Percentiles rank a stretch among this genome's conserved stretches.
Conservation (phyloP, 1,284 basidiomycete genomes). For the Heterobasidion occidentale region DNA sequence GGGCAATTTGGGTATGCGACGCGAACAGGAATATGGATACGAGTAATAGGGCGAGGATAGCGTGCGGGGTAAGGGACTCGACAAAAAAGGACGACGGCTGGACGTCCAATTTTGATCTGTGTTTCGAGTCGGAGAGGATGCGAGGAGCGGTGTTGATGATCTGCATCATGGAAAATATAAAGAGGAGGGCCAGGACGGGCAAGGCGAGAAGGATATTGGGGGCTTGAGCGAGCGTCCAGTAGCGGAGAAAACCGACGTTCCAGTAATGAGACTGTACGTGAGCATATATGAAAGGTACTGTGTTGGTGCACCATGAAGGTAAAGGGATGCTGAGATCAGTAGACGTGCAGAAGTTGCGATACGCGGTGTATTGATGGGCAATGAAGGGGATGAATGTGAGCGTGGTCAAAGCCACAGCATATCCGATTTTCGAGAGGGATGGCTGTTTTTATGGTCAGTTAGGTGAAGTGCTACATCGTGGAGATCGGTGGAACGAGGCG, state of each 20-base stretch:
- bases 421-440: slow-evolving; percentile 18
- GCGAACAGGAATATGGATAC: slow-evolving; percentile 63
- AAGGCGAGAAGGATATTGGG: slow-evolving; percentile 84
- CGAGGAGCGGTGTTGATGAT: slow-evolving; percentile 17
- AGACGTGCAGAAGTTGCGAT: slow-evolving; percentile 52
- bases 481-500: neutral
- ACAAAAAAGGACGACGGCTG: slow-evolving; percentile 20
- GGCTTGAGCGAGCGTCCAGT: slow-evolving; percentile 79
- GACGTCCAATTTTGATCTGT: neutral
- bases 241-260: slow-evolving; percentile 79
- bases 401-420: slow-evolving; percentile 32
- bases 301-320: slow-evolving; percentile 56
- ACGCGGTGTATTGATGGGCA: slow-evolving; percentile 62
- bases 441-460: slow-evolving; percentile 20
- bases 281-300: slow-evolving; percentile 70
- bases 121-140: neutral
- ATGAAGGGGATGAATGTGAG: slow-evolving; percentile 60
- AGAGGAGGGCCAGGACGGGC: slow-evolving; percentile 58
- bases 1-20: slow-evolving; percentile 87
- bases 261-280: slow-evolving; percentile 85
- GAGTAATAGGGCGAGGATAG: slow-evolving; percentile 59
- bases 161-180: slow-evolving; percentile 33
- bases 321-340: slow-evolving; percentile 1
- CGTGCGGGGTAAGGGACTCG: slow-evolving; percentile 49
- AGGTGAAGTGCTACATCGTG: slow-evolving; percentile 10